A percentile compares a stretch with the other conserved stretches of the same genome.
phyloP scores from a whole-genome alignment of 2,329 filamentous ascomycete genomes.

The Colletotrichum chlorophyti region DNA sequence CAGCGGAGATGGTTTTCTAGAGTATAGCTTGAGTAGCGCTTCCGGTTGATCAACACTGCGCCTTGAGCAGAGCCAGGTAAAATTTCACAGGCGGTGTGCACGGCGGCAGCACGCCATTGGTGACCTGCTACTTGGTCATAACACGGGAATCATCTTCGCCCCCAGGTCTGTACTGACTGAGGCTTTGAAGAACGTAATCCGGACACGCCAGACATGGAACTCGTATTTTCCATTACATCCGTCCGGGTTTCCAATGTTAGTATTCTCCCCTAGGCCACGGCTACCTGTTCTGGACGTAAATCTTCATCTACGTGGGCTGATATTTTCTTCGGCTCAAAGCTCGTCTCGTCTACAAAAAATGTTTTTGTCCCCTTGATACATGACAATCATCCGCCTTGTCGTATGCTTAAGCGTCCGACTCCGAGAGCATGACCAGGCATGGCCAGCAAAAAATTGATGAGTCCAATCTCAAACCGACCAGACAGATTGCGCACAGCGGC shows the following conservation, averaged over 20 bases:
- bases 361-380: too few species aligned
- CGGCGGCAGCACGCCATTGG: not conserved
- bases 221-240: constrained; percentile 58
- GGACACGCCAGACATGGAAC: constrained; percentile 52
- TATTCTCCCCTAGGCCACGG: constrained; percentile 31
- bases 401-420: constrained; percentile 57
- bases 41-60: too few species aligned
- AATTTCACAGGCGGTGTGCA: constrained; percentile 14
- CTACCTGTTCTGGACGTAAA: constrained; percentile 42
- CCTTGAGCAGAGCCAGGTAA: constrained; percentile 22
- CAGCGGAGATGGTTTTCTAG: too few species aligned
- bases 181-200: constrained; percentile 49
- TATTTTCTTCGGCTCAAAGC: constrained; percentile 35
- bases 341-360: too few species aligned
- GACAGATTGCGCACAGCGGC: constrained; percentile 55
- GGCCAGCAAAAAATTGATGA: not conserved
- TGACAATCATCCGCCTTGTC: constrained; percentile 41
- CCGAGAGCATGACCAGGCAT: constrained; percentile 49
- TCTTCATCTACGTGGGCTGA: constrained; percentile 47
- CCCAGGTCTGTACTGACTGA: constrained; percentile 43
- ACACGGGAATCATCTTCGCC: constrained; percentile 52
- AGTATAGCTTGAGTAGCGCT: too few species aligned
- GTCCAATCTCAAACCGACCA: not conserved
- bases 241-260: constrained; percentile 40
- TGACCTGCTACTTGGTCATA: constrained; percentile 45